Percentiles rank a stretch among this genome's conserved stretches.
Conservation (phyloP, 129 eudicot genomes). For the Lactuca sativa region DNA sequence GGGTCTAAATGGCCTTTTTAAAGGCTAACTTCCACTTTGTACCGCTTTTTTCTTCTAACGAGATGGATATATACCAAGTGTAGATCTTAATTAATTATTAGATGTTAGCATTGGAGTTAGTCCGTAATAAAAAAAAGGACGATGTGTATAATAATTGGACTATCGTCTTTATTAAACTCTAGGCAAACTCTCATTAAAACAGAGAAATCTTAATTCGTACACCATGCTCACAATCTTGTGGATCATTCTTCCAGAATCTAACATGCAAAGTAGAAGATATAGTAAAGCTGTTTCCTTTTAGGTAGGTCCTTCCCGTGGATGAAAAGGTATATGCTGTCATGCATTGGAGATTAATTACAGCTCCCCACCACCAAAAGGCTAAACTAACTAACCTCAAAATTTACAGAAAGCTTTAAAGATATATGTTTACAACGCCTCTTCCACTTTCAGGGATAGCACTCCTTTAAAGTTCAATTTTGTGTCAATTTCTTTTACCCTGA, state of each 20-base stretch:
- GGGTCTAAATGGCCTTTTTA: slow-evolving; percentile 39
- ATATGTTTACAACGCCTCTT: slow-evolving; percentile 20
- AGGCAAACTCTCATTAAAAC: not conserved
- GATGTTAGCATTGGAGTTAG: not conserved
- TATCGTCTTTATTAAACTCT: too few relatives aligned
- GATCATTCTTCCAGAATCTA: slow-evolving; percentile 52
- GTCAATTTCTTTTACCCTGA: slow-evolving; percentile 26
- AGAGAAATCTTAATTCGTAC: not conserved
- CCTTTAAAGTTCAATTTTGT: slow-evolving; percentile 18
- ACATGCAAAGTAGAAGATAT: slow-evolving; percentile 33
- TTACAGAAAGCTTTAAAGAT: slow-evolving; percentile 23
- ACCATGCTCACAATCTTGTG: slow-evolving; percentile 16
- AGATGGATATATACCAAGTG: slow-evolving; percentile 29
- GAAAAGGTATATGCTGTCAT: slow-evolving; percentile 42
- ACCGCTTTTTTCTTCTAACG: slow-evolving; percentile 16
- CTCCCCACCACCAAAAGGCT: slow-evolving; percentile 6
- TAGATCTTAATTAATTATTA: not conserved
- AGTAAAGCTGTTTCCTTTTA: slow-evolving; percentile 40
- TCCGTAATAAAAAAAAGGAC: not conserved
- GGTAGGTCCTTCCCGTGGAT: slow-evolving; percentile 37
- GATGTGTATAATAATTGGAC: too few relatives aligned
- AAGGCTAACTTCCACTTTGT: slow-evolving; percentile 61
- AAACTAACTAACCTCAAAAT: slow-evolving; percentile 16
- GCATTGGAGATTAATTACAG: slow-evolving; percentile 29
- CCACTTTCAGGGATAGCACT: slow-evolving; percentile 29